A percentile compares a stretch with the other conserved stretches of the same genome.
These are phyloP conservation scores for Cucurbita maxima DNA, from an alignment of 306 rosid genomes.

Conservation along the genomic window DNA sequence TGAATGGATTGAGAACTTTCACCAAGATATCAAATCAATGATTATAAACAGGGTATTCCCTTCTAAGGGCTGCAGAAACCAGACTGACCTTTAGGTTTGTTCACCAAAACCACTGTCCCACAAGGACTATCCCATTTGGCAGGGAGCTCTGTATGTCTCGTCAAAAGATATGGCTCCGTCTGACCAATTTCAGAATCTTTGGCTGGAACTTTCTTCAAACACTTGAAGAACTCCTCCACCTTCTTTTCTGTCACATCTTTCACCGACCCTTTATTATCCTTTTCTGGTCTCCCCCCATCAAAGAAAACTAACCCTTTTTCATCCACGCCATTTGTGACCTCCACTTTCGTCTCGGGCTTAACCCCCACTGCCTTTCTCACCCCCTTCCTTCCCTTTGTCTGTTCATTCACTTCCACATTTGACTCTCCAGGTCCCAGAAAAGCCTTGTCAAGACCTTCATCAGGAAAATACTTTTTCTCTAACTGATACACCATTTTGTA, in stretches of 20 bases:
- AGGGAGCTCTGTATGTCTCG: constrained; percentile 66
- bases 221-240: constrained; percentile 77
- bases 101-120: constrained; percentile 75
- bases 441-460: constrained; percentile 70
- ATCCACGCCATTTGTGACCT: constrained; percentile 10
- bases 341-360: constrained; percentile 13
- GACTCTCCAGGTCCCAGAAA: constrained; percentile 70
- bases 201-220: constrained; percentile 53
- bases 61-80: neutral
- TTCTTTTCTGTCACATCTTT: constrained; percentile 44
- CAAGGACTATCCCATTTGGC: constrained; percentile 58
- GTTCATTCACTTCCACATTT: neutral
- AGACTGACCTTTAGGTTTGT: constrained; percentile 79
- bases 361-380: constrained; percentile 16
- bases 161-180: constrained; percentile 49
- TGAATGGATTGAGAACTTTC: neutral
- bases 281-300: constrained; percentile 24
- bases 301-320: constrained; percentile 49
- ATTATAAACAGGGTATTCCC: neutral
- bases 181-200: constrained; percentile 23
- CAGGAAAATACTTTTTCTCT: constrained; percentile 83
- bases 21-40: neutral
- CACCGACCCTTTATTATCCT: constrained; percentile 2
- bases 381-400: constrained; percentile 15
- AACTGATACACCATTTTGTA: constrained; percentile 84